Base-by-base conservation (phyloP, 441 rosid genomes). In the Corymbia citriodora region DNA sequence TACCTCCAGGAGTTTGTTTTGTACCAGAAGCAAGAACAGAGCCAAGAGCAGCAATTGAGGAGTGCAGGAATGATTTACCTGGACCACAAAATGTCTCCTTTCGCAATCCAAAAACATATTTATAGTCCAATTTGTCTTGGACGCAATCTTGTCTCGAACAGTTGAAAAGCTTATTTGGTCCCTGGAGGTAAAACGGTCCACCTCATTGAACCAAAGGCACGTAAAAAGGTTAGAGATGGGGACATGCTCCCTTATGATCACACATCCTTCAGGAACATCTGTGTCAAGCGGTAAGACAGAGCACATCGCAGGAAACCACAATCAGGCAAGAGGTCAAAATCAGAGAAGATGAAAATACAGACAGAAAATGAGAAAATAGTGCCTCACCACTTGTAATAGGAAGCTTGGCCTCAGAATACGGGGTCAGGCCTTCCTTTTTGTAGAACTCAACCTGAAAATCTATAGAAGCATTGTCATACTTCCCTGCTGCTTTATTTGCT, bases 191-290 rank as follows among this genome's bases (percentile, higher is more conserved):
- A 98, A 97, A 59, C 98, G 97, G 89, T 97, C 99, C 74, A 97
- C 99, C 94, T 98, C 99, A 87, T 97, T 95, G 94, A 95, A 97
- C 99, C 99, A 98, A 91, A 98, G 99, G 88, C 99, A 98, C 83
- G 97, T 93, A 86, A 98, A 96, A 90, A 97, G 97, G 94, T 98
- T 98, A 93, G 97, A 95, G 55, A 98, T 94, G 29, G 99, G 99
- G 90, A 95, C 94, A 89, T 98, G 99, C 94, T 98, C 99, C 93
- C 99, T 96, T 90, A 98, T 91, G 85, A 98, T 94, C 88, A 98
- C 99, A 88, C 99, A 98, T 49, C 99, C 99, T 94, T 98, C 99
- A n/a, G 99, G 99, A 90, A 98, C 98, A 94, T 98, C 99, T 98
- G 95, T 93, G 85, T 48, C 52, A 79, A 40, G n/a, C 52, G 10